phyloP scores from a whole-genome alignment of 2,329 filamentous ascomycete species.

The Bipolaris victoriae region DNA sequence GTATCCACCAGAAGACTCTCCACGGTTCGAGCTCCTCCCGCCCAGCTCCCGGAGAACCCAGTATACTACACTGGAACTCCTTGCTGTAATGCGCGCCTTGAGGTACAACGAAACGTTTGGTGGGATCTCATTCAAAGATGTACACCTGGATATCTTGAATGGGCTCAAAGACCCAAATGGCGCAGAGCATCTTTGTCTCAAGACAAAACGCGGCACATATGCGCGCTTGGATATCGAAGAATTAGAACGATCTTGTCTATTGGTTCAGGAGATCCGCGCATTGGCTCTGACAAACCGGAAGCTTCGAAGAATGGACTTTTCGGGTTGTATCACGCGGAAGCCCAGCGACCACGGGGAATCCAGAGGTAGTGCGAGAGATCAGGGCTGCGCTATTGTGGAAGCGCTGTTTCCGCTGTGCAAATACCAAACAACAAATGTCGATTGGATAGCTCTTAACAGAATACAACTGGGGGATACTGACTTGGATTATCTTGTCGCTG shows the following conservation, averaged over 20 bases:
- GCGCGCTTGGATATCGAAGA: constrained; percentile 60
- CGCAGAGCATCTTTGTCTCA: constrained; percentile 65
- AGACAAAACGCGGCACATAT: constrained; percentile 63
- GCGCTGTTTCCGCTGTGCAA: constrained; percentile 72
- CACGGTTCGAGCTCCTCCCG: constrained; percentile 68
- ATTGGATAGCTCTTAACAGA: constrained; percentile 72
- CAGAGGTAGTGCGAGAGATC: constrained; percentile 59
- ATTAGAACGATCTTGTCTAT: constrained; percentile 61
- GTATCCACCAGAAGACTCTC: constrained; percentile 64
- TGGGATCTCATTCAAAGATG: constrained; percentile 70
- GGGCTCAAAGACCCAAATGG: constrained; percentile 65
- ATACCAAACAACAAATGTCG: constrained; percentile 70
- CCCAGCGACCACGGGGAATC: constrained; percentile 53
- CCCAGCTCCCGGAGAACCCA: constrained; percentile 59
- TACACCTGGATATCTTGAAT: constrained; percentile 70
- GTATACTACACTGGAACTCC: constrained; percentile 67
- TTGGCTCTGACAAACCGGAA: constrained; percentile 69
- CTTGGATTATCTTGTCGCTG: constrained; percentile 70
- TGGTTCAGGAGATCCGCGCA: constrained; percentile 72
- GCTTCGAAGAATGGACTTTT: constrained; percentile 69
- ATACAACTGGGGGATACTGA: constrained; percentile 74
- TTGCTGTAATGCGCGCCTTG: constrained; percentile 71
- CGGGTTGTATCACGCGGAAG: constrained; percentile 63
- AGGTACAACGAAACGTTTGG: constrained; percentile 74
- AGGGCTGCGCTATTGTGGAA: constrained; percentile 72